Base-by-base conservation (phyloP, 1,284 basidiomycete genomes). In the Sparassis latifolia region DNA sequence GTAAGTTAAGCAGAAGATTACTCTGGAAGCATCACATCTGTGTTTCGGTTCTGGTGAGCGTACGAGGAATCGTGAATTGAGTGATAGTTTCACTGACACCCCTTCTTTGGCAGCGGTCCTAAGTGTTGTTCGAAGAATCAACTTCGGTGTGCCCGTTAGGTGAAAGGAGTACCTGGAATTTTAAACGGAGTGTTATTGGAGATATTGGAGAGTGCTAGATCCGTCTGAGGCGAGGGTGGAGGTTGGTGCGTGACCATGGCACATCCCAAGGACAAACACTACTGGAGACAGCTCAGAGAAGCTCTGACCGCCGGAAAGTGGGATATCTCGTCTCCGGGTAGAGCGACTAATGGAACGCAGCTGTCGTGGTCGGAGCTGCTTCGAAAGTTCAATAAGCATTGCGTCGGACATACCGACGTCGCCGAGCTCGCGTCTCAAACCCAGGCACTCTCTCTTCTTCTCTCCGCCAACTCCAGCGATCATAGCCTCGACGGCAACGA, bases 301-400 rank as follows among this genome's bases (percentile, higher is more conserved):
- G 78, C 80, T 0, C 74, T 91, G 46, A 82, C 82, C 2, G 79
- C 80, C 2, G 88, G 88, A 2, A 70, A 78, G 54, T 91, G 88
- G 89, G 68, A 78, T 7, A 69, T 80, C 1, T 54, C 66, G 1
- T 62, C 65, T 32, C 87, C 89, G 0, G 88, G 82, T 2, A 84
- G 78, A 55, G 73, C 80, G 0, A 78, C 77, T 9, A 82, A 82
- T 45, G 84, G 79, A 12, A 58, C 64, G 0, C 61, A 67, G 5
- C 66, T 95, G 32, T 73, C 81, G 9, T 95, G 92, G 92, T 74
- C 78, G 2, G 88, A 92, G 60, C 77, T 93, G 12, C 69, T 93
- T 30, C 77, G 90, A 58, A 95, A 96, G 66, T 93, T 92, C 75
- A 86, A 87, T 61, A 95, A 94, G 62, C 92, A 95, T 61, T 88